These are phyloP conservation scores for Panicum virgatum DNA, from an alignment of 202 grass and related monocot genomes.

Conservation along the genomic window DNA sequence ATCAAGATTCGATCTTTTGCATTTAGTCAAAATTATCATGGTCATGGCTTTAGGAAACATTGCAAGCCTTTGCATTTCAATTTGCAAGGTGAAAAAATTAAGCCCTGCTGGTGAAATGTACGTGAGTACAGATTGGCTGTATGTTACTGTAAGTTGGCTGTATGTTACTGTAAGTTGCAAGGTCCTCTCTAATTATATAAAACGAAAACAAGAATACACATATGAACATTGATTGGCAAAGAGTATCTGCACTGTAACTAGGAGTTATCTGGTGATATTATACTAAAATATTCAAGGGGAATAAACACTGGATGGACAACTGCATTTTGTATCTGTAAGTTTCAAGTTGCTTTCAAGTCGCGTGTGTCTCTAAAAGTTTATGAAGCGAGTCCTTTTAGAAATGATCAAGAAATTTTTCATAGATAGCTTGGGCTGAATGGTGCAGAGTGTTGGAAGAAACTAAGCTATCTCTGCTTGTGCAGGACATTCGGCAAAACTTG, in stretches of 20 bases:
- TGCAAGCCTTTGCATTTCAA: not conserved
- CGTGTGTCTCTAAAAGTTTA: not conserved
- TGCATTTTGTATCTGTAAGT: not conserved
- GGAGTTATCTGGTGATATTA: not conserved
- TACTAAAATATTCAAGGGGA: not conserved
- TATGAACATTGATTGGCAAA: not conserved
- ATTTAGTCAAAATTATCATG: not conserved
- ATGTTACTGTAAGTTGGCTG: too few relatives aligned
- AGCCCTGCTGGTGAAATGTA: not conserved
- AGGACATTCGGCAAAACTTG: conserved; percentile 96
- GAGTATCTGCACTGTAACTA: not conserved
- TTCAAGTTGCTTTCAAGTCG: not conserved
- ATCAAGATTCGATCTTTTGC: not conserved
- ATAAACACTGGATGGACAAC: not conserved
- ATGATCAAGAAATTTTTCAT: not conserved
- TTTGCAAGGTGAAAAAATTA: not conserved
- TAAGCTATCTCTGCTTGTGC: conserved; percentile 18
- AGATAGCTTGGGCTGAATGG: not conserved
- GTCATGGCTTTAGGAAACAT: not conserved
- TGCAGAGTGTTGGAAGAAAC: not conserved
- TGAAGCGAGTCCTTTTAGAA: not conserved
- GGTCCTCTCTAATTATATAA: not conserved
- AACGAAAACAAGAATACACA: not conserved
- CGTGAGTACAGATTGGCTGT: not conserved
- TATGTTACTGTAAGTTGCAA: not conserved